Evolutionary conservation across 148 eudicot genomes (phyloP).

Genomic region (Fagopyrum tataricum): DNA sequence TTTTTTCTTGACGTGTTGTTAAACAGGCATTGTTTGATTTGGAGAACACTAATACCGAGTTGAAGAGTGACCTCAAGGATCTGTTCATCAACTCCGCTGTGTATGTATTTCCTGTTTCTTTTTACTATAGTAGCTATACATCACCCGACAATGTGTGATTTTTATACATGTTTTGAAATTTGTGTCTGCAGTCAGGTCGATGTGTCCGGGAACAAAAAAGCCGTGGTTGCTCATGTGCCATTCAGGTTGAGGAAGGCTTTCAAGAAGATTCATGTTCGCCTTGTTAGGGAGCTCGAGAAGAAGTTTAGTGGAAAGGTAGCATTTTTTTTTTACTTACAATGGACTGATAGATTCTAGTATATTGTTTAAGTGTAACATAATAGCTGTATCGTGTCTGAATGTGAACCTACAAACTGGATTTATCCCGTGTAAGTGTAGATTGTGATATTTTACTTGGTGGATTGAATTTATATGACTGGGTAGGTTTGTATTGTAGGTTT

Average conservation of each 20-base stretch:
- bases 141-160: background rate
- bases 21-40: constrained; percentile 8
- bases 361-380: no score
- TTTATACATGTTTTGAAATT: background rate
- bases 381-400: no score
- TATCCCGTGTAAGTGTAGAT: no score
- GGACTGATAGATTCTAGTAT: no score
- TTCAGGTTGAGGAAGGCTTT: constrained; percentile 9
- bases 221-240: constrained; percentile 2
- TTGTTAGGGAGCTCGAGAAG: constrained; percentile 14
- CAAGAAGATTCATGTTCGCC: constrained; percentile 16
- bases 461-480: no score
- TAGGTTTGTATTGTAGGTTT: no score
- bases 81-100: constrained; percentile 16
- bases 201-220: constrained; percentile 5
- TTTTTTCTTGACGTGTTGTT: background rate
- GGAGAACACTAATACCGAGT: constrained; percentile 14
- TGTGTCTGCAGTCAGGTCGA: background rate
- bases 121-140: background rate
- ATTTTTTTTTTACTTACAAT: background rate
- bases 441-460: no score
- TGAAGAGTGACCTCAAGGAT: constrained; percentile 15
- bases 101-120: background rate
- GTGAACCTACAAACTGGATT: no score
- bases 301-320: constrained; percentile 15